Base-by-base conservation (phyloP, 345 rosid genomes). In the Camelina neglecta region DNA sequence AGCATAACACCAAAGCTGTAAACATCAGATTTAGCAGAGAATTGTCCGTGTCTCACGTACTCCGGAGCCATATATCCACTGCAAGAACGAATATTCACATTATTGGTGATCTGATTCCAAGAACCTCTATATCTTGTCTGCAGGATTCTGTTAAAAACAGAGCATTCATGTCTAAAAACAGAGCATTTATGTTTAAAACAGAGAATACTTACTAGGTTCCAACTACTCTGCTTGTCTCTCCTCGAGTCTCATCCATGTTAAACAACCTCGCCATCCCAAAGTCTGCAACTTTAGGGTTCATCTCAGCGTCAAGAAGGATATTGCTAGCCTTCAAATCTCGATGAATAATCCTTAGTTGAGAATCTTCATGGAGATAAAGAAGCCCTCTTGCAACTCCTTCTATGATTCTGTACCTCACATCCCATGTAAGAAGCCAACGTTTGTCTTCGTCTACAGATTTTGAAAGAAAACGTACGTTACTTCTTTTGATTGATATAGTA, bases 1-100 rank as follows among this genome's bases (percentile, higher is more conserved):
- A 86, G 74, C 72, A 88, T 71, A 33, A 86, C 76, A 7, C 89
- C 86, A 7, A 81, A 86, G 84, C 89, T 83, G 45, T 81, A 86
- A 41, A 84, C 83, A 64, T 86, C 84, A 1, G 81, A 86, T 47
- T 81, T 88, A 11, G 75, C 79, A 42, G 89, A 88, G 74, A 88
- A 81, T 35, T 70, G 80, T 12, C 88, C 89, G 0, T 78, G 78
- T 69, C 33, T 80, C 6, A 71, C 77, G 6, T 86, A 86, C 73
- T 86, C 89, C 0, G 84, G 88, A 62, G 86, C 88, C 86, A 86
- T 88, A 49, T 84, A 86, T 7, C 92, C 88, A 24, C 88, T 86
- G 71, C 11, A 65, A 35, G 4, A 38, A 71, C 42, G 33, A 59
- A 59, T 31, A 45, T 4, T 48, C 15, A 62, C 59, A 24, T 62